Evolutionary conservation across 495 filamentous ascomycete species (phyloP).

Genomic region (Daldinia concentrica): DNA sequence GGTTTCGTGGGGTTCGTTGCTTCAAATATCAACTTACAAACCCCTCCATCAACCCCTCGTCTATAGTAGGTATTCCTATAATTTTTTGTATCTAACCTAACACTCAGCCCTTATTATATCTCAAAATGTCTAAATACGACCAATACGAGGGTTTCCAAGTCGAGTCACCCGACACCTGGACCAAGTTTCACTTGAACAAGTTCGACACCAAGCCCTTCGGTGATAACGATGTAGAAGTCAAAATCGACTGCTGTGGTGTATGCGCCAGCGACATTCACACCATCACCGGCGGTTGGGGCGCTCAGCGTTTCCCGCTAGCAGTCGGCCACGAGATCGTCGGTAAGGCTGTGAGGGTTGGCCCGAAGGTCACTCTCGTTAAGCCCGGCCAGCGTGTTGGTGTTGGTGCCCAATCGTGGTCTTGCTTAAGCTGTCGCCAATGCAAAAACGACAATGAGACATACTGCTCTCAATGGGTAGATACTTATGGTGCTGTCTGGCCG

Average conservation of each 20-base stretch:
- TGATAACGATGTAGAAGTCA: constrained; percentile 66
- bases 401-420: constrained; percentile 64
- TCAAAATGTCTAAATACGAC: constrained; percentile 46
- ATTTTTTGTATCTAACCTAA: constrained; percentile 6
- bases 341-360: constrained; percentile 62
- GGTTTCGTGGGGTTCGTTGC: not conserved
- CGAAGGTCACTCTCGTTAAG: constrained; percentile 65
- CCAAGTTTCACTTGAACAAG: constrained; percentile 64
- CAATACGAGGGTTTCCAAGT: constrained; percentile 64
- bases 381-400: constrained; percentile 65
- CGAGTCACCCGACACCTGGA: constrained; percentile 60
- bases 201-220: constrained; percentile 67
- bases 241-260: constrained; percentile 59
- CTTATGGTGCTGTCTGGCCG: constrained; percentile 64
- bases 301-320: constrained; percentile 60
- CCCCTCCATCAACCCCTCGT: constrained; percentile 16
- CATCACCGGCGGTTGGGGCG: constrained; percentile 64
- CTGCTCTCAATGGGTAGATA: constrained; percentile 64
- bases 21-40: constrained; percentile 16
- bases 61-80: constrained; percentile 10
- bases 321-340: constrained; percentile 64
- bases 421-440: constrained; percentile 65
- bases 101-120: not conserved
- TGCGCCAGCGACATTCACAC: constrained; percentile 68
- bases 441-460: constrained; percentile 68